Evolutionary conservation across 1,139 yeast genomes (phyloP).

Genomic region (Geotrichum fermentans): DNA sequence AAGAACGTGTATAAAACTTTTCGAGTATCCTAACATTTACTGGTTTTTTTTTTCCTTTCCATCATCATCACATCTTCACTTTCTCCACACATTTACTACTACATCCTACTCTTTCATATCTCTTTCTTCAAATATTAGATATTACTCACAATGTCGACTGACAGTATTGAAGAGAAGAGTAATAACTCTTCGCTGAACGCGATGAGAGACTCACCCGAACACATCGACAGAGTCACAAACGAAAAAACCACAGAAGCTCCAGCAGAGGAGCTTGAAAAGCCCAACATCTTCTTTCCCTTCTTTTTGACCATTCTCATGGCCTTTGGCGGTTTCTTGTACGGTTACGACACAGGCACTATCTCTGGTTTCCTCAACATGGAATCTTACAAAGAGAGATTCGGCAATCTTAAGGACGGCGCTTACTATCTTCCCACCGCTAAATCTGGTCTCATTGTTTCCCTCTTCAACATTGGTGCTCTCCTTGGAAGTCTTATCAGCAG

Average conservation of each 20-base stretch:
- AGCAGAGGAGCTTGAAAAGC: background rate
- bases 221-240: background rate
- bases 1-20: no score
- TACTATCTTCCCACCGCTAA: constrained; percentile 41
- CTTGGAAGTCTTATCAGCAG: constrained; percentile 50
- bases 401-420: constrained; percentile 31
- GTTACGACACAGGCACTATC: constrained; percentile 59
- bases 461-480: constrained; percentile 52
- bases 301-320: constrained; percentile 32
- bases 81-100: no score
- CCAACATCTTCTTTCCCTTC: background rate
- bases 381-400: constrained; percentile 54
- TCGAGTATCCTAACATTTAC: no score
- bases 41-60: no score
- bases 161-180: no score
- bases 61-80: no score
- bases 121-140: no score
- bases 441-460: constrained; percentile 49
- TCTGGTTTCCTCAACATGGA: constrained; percentile 70
- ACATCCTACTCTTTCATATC: no score
- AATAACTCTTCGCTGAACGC: no score
- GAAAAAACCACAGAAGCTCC: no score
- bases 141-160: no score
- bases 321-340: constrained; percentile 54
- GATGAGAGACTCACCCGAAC: background rate